Evolutionary conservation across 2,329 filamentous ascomycete genomes (phyloP).

Genomic region (Alternaria novae-zelandiae): DNA sequence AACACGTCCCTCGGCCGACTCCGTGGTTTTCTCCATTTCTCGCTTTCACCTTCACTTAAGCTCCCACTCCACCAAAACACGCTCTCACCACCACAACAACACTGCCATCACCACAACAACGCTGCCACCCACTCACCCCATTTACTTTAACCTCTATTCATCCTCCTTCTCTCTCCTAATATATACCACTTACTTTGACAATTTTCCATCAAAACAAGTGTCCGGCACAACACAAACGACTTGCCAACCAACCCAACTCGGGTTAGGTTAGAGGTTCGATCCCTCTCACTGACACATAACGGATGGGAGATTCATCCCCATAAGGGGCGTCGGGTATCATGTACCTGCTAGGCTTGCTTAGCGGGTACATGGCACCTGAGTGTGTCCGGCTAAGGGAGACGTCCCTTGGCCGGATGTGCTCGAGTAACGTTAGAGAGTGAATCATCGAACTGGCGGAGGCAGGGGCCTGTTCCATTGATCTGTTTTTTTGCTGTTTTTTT

Average conservation of each 20-base stretch:
- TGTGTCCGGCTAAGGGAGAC: neutral
- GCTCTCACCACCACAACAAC: neutral
- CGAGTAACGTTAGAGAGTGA: neutral
- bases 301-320: neutral
- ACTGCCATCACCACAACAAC: neutral
- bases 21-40: neutral
- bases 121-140: neutral
- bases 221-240: neutral
- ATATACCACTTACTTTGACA: neutral
- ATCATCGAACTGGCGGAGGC: neutral
- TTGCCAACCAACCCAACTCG: neutral
- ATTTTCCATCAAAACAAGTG: neutral
- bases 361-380: neutral
- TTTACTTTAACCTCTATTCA: neutral
- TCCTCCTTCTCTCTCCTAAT: neutral
- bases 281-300: neutral
- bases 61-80: neutral
- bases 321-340: neutral
- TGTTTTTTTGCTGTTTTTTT: neutral
- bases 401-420: neutral
- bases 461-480: neutral
- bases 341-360: neutral
- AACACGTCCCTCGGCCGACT: neutral
- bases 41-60: neutral
- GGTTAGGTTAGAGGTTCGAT: neutral